Conservation (phyloP, 75 land plant species). For the Picea glauca region DNA sequence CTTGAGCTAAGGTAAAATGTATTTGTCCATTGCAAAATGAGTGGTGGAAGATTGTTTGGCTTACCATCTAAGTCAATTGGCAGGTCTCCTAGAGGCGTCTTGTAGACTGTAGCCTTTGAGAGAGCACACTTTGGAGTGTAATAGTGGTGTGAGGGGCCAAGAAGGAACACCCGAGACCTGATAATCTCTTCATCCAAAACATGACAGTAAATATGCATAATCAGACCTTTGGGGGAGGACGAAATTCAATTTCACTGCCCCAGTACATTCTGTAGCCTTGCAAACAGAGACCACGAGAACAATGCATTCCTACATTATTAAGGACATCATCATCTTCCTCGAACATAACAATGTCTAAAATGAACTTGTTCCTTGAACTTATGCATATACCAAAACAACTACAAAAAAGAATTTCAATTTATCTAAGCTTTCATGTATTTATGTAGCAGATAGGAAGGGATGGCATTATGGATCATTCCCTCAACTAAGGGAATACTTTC, state of each 20-base stretch:
- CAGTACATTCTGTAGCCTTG: background rate
- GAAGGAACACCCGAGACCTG: constrained; percentile 90
- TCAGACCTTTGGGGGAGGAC: background rate
- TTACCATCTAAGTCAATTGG: constrained; percentile 92
- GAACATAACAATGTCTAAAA: background rate
- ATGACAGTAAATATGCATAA: background rate
- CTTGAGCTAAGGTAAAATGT: background rate
- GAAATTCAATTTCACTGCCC: background rate
- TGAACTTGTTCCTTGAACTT: background rate
- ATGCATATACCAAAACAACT: background rate
- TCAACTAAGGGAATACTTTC: background rate
- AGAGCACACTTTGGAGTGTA: constrained; percentile 94
- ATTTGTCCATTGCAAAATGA: background rate
- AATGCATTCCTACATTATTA: background rate
- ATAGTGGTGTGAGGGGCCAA: constrained; percentile 98
- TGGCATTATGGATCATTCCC: background rate
- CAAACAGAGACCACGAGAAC: too few relatives aligned
- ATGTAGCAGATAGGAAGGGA: background rate
- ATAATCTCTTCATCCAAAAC: constrained; percentile 5
- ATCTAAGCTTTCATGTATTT: background rate
- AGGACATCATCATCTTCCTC: background rate
- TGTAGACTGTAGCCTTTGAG: constrained; percentile 74
- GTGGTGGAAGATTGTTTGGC: background rate
- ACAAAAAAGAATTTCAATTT: background rate
- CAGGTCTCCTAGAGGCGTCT: constrained; percentile 90